Evolutionary conservation across 805 yeast species (phyloP).

Genomic region (Metschnikowia picachoensis): DNA sequence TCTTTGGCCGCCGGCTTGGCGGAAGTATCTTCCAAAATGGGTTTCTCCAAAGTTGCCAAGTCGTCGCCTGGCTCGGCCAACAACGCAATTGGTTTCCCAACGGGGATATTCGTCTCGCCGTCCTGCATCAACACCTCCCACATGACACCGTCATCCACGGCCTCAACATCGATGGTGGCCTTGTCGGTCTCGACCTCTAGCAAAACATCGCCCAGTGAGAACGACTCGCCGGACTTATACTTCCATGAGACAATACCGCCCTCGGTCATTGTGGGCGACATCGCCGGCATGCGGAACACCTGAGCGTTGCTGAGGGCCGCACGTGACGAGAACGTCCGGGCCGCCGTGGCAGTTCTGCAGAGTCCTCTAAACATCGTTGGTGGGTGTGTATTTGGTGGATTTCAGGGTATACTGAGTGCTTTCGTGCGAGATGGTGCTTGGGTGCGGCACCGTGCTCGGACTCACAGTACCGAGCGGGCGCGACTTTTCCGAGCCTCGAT

Average conservation of each 20-base stretch:
- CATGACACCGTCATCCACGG: constrained; percentile 86
- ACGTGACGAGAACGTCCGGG: constrained; percentile 30
- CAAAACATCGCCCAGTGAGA: constrained; percentile 76
- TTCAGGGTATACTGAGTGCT: background rate
- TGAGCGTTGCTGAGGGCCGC: constrained; percentile 32
- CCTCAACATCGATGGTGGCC: constrained; percentile 79
- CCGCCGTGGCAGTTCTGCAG: constrained; percentile 10
- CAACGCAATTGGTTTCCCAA: constrained; percentile 87
- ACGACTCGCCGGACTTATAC: constrained; percentile 63
- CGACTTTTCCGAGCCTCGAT: constrained; percentile 12
- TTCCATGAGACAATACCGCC: constrained; percentile 94
- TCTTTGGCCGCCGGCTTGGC: constrained; percentile 8
- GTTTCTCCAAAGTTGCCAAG: constrained; percentile 56
- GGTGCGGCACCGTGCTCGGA: constrained; percentile 13
- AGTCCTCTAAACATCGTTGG: constrained; percentile 19
- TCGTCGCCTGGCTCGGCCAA: constrained; percentile 89
- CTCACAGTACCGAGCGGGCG: constrained; percentile 24
- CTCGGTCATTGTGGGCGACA: constrained; percentile 98
- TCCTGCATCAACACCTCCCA: constrained; percentile 69
- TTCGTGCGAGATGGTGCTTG: constrained; percentile 3
- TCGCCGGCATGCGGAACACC: constrained; percentile 89
- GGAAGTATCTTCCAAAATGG: constrained; percentile 34
- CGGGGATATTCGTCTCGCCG: constrained; percentile 78
- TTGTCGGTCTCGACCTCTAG: constrained; percentile 85
- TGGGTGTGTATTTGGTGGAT: background rate